Conservation (phyloP, 2,329 filamentous ascomycete species). For the Cercospora sp. region DNA sequence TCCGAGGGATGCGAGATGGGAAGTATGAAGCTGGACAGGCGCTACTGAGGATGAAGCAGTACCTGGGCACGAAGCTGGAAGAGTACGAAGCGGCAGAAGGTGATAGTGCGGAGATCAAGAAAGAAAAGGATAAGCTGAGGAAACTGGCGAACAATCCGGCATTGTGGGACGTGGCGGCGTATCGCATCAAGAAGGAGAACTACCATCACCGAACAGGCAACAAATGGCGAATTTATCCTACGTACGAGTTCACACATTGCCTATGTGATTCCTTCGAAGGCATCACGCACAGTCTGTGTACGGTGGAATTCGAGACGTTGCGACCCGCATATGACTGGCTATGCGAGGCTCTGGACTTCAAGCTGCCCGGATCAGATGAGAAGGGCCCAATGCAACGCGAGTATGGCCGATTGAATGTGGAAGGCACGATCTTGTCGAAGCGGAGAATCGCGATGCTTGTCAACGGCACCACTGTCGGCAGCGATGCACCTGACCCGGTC, state of each 20-base stretch:
- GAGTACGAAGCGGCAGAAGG: conserved; percentile 38
- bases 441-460: conserved; percentile 80
- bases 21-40: conserved; percentile 84
- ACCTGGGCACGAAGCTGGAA: conserved; percentile 53
- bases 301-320: conserved; percentile 84
- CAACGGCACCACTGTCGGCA: conserved; percentile 55
- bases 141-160: conserved; percentile 73
- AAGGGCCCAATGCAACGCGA: conserved; percentile 82
- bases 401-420: conserved; percentile 75
- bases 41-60: conserved; percentile 91
- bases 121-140: conserved; percentile 39
- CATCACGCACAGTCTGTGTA: conserved; percentile 90
- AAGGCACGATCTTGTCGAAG: conserved; percentile 84
- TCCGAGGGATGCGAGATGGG: conserved; percentile 86
- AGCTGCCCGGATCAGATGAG: conserved; percentile 61
- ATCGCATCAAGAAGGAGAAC: conserved; percentile 73
- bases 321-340: conserved; percentile 90
- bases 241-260: conserved; percentile 86
- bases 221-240: conserved; percentile 91
- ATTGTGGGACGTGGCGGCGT: conserved; percentile 95
- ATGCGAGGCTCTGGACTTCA: conserved; percentile 76
- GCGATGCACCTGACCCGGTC: conserved; percentile 25
- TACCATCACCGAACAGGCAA: conserved; percentile 77
- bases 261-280: conserved; percentile 89
- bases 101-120: conserved; percentile 37